Conservation (phyloP, 176 grass and related monocot genomes). For the Chloris gayana region DNA sequence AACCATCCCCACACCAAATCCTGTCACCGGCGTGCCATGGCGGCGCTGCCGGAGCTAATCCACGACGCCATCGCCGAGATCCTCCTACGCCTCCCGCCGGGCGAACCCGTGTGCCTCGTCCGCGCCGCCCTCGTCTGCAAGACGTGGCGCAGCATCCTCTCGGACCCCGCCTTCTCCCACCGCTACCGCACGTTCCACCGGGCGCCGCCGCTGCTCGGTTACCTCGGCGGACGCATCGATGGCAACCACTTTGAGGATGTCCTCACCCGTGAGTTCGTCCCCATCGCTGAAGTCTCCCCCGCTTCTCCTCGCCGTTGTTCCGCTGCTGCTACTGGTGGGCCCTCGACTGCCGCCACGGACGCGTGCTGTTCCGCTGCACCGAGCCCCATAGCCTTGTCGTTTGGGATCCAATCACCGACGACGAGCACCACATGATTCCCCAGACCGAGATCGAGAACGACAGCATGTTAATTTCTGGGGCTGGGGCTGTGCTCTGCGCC, state of each 20-base stretch:
- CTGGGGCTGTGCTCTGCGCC: neutral
- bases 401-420: neutral
- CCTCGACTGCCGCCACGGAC: neutral
- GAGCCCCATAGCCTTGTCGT: neutral
- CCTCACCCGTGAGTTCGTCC: neutral
- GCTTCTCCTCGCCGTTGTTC: neutral
- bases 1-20: too few relatives aligned
- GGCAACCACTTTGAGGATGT: too few relatives aligned
- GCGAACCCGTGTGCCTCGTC: neutral
- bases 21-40: too few relatives aligned
- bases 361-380: neutral
- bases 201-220: too few relatives aligned
- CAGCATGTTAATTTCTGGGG: fast-evolving
- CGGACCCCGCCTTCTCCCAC: neutral
- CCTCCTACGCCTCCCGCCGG: neutral
- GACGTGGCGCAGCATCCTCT: neutral
- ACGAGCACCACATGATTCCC: neutral
- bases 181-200: neutral
- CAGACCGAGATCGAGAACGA: neutral
- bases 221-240: too few relatives aligned
- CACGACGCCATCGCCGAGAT: neutral
- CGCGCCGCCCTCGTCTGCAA: constrained; percentile 9
- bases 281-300: neutral
- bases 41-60: too few relatives aligned
- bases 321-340: neutral